Evolutionary conservation across 805 yeast genomes (phyloP), one percentile per base, ranked within the genome.

Genomic region (Ogataea polymorpha): DNA sequence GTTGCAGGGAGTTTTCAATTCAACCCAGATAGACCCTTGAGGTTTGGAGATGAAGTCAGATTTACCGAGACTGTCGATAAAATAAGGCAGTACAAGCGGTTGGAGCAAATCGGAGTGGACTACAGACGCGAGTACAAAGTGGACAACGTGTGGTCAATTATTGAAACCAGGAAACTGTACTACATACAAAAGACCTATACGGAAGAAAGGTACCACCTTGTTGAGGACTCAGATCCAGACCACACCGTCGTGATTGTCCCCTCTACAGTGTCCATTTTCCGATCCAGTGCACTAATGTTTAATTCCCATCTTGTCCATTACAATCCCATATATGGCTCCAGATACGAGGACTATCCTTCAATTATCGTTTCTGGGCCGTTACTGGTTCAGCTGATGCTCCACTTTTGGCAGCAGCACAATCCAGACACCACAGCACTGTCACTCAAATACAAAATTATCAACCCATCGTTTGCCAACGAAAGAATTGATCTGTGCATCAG

Each of bases 301-400:
- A 91, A 91, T 58, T 71, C 95, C 3, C 99, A 91, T 62, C 72
- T 74, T 43, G 86, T 91, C 28, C 99, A 91, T 63, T 81, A 79
- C 59, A 86, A 86, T 55, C 58, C 61, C 5, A 48, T 49, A 1
- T 86, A 86, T 57, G 72, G 87, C 6, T 50, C 39, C 3, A 41
- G 56, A 0, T 54, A 52, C 2, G 98, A 91, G 54, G 70, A 75
- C 1, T 75, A 87, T 36, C 80, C 82, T 0, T 67, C 69, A 25
- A 59, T 81, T 0, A 63, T 91, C 1, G 80, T 83, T 0, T 96
- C 86, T 32, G 99, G 96, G 0, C 96, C 97, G 0, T 67, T 90
- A 39, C 66, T 85, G 43, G 73, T 85, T 1, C 79, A 83, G 7
- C 48, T 85, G 27, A 49, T 79, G 26, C 56, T 86, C 23, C 74